phyloP scores from a whole-genome alignment of 1,284 basidiomycete genomes.

The Cryptococcus sp. region DNA sequence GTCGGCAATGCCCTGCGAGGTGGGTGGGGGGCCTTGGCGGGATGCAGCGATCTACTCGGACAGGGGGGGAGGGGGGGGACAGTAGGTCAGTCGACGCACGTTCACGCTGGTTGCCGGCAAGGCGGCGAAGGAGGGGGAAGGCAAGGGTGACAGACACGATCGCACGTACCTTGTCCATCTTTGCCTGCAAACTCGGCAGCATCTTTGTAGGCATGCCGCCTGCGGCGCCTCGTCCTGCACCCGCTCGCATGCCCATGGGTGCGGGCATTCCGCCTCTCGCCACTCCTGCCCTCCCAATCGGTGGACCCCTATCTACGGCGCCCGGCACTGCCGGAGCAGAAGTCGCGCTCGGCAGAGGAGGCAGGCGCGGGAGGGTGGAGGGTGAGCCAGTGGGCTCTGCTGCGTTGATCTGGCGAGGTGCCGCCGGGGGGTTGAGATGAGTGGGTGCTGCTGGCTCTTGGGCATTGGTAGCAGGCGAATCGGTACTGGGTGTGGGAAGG shows the following conservation, averaged over 20 bases:
- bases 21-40: slow-evolving; percentile 24
- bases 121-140: neutral
- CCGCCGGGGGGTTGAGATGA: too few species aligned
- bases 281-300: slow-evolving; percentile 4
- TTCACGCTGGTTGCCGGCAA: neutral
- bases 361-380: slow-evolving; percentile 11
- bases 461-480: neutral
- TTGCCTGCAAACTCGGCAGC: slow-evolving; percentile 84
- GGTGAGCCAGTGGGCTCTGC: neutral
- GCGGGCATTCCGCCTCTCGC: slow-evolving; percentile 25
- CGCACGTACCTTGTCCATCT: slow-evolving; percentile 66
- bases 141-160: neutral
- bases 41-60: slow-evolving; percentile 27
- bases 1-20: slow-evolving; percentile 18
- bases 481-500: neutral
- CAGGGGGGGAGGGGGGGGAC: neutral
- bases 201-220: slow-evolving; percentile 50
- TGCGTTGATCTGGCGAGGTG: too few species aligned
- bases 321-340: slow-evolving; percentile 19
- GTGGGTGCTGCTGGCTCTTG: neutral
- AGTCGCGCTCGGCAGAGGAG: slow-evolving; percentile 10
- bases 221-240: slow-evolving; percentile 23
- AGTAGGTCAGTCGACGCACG: too few species aligned
- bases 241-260: slow-evolving; percentile 34
- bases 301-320: slow-evolving; percentile 8